These are phyloP conservation scores for Berkeleyomyces rouxiae DNA, from an alignment of 2,329 filamentous ascomycete genomes.

Conservation along the genomic window DNA sequence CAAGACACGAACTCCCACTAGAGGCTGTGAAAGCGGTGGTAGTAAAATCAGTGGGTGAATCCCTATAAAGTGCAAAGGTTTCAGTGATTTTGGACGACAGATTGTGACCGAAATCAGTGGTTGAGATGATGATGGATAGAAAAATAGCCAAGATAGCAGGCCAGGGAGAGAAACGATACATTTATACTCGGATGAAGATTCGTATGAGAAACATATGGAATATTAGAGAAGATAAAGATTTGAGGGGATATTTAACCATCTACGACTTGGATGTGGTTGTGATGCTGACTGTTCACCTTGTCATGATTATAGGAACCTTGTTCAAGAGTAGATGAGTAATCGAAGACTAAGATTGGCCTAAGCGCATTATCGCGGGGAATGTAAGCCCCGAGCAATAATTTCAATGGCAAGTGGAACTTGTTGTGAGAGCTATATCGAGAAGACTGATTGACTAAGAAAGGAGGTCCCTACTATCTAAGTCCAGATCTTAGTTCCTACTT, in stretches of 20 bases:
- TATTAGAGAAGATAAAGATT: background rate
- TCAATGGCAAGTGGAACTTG: no score
- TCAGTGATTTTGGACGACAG: constrained; percentile 14
- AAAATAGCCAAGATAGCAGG: constrained; percentile 23
- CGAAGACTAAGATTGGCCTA: no score
- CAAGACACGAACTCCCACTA: constrained; percentile 13
- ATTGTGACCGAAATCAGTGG: constrained; percentile 16
- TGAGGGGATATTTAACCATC: background rate
- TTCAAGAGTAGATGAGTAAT: no score
- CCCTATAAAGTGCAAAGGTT: constrained; percentile 14
- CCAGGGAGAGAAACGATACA: constrained; percentile 22
- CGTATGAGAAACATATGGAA: background rate
- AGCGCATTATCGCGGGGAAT: no score
- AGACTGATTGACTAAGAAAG: no score
- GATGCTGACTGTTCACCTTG: background rate
- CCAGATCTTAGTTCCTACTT: no score
- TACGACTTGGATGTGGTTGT: background rate
- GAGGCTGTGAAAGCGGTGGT: constrained; percentile 9
- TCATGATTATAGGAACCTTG: constrained; percentile 2
- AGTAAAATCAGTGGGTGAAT: constrained; percentile 12
- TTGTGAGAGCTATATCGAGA: no score
- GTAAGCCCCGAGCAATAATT: no score
- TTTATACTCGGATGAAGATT: constrained; percentile 22
- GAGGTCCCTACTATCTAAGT: no score
- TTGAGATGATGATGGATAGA: constrained; percentile 24